Conservation (phyloP, 202 grass and related monocot species). For the Brachypodium distachyon region DNA sequence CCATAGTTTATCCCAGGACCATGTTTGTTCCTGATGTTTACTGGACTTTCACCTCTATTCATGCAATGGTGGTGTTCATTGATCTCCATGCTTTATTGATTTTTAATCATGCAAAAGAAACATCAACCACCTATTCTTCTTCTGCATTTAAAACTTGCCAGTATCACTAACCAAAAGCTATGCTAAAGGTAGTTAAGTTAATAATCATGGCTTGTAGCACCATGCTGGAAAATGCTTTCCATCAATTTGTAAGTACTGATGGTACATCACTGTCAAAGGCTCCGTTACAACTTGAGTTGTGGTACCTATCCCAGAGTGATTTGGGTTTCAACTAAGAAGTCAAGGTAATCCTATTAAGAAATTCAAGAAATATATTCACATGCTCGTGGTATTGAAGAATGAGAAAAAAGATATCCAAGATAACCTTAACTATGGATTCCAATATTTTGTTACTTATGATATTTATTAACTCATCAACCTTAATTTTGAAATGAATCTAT, state of each 20-base stretch:
- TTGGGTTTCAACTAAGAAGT: background rate
- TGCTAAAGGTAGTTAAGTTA: background rate
- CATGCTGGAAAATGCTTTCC: background rate
- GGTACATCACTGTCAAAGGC: background rate
- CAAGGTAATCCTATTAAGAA: background rate
- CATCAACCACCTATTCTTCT: background rate
- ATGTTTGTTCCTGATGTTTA: background rate
- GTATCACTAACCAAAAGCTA: background rate
- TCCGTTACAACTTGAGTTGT: background rate
- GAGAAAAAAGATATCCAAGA: background rate
- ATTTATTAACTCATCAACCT: background rate
- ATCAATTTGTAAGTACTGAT: background rate
- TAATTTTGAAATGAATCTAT: background rate
- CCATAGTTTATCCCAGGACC: background rate
- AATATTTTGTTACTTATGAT: background rate
- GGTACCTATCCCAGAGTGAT: background rate
- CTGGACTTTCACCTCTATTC: background rate
- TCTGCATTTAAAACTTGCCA: background rate
- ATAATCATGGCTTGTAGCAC: background rate
- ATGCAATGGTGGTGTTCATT: background rate
- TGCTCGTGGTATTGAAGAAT: background rate
- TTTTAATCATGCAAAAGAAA: background rate
- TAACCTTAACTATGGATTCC: background rate
- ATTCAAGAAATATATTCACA: background rate
- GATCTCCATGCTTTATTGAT: background rate